Percentiles rank a stretch among this genome's conserved stretches.
phyloP scores from a whole-genome alignment of 2,329 filamentous ascomycete species.

The Pseudocercospora fuligena region DNA sequence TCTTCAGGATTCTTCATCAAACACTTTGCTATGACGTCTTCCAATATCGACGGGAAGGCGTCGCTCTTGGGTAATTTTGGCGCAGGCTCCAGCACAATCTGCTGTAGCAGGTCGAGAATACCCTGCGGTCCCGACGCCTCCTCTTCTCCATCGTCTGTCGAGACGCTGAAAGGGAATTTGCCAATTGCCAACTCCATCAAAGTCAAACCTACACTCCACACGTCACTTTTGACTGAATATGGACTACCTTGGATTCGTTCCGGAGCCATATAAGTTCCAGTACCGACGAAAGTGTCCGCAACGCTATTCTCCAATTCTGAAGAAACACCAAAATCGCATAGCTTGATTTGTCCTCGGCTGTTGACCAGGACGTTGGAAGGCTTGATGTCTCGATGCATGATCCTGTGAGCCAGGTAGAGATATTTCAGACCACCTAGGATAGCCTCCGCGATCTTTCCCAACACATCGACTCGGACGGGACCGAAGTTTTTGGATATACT shows the following conservation, averaged over 20 bases:
- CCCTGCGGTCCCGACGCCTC: conserved; percentile 78
- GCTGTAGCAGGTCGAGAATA: conserved; percentile 92
- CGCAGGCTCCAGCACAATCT: conserved; percentile 95
- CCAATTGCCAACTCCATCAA: conserved; percentile 98
- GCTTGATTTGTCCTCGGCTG: conserved; percentile 90
- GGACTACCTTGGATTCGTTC: conserved; percentile 96
- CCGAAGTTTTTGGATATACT: conserved; percentile 93
- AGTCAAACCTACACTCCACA: conserved; percentile 95
- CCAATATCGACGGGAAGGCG: conserved; percentile 90
- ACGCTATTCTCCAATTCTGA: conserved; percentile 97
- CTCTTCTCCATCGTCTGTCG: conserved; percentile 75
- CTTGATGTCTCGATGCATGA: conserved; percentile 99
- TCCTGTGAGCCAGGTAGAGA: conserved; percentile 91
- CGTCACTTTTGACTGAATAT: conserved; percentile 97
- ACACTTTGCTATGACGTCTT: conserved; percentile 97
- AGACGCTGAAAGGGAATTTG: conserved; percentile 92
- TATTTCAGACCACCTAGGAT: conserved; percentile 93
- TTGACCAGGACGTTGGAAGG: conserved; percentile 97
- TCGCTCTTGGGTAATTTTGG: conserved; percentile 95
- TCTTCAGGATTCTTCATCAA: conserved; percentile 86
- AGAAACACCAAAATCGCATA: conserved; percentile 98
- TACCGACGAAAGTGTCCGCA: conserved; percentile 96
- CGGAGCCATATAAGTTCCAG: conserved; percentile 98
- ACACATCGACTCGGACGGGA: conserved; percentile 90
- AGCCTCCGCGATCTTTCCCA: conserved; percentile 96